Conservation (phyloP, 129 eudicot genomes). For the Pulicaria dysenterica region DNA sequence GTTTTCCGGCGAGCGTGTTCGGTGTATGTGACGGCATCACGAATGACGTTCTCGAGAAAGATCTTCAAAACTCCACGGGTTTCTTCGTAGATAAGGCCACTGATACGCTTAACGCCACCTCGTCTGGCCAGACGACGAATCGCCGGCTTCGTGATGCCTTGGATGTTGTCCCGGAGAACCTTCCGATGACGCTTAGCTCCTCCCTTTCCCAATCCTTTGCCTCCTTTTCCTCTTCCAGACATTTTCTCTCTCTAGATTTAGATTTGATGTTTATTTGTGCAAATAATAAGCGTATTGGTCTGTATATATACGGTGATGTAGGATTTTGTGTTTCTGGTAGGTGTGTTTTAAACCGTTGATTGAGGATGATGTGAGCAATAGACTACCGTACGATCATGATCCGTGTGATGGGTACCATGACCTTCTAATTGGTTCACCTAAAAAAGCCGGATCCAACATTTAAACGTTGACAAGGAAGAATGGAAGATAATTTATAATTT, state of each 20-base stretch:
- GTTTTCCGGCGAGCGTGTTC: constrained; percentile 27
- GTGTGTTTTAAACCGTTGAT: neutral
- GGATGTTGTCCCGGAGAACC: constrained; percentile 36
- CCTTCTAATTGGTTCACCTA: neutral
- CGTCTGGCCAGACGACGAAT: constrained; percentile 26
- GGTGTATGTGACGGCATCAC: constrained; percentile 21
- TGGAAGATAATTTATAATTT: too few relatives aligned
- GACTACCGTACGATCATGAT: neutral
- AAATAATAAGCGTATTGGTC: neutral
- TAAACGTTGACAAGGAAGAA: too few relatives aligned
- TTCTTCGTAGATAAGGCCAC: constrained; percentile 24
- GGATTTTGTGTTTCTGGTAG: neutral
- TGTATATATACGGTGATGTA: neutral
- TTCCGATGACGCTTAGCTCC: constrained; percentile 40
- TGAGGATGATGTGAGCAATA: neutral
- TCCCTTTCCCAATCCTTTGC: constrained; percentile 37
- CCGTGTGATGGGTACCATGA: neutral
- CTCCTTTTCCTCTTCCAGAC: constrained; percentile 40
- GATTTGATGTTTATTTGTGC: neutral
- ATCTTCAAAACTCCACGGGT: constrained; percentile 31
- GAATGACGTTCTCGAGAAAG: constrained; percentile 22
- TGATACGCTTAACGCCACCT: constrained; percentile 32
- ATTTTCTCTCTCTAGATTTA: neutral
- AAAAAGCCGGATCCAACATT: neutral
- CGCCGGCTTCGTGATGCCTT: constrained; percentile 25